These are phyloP conservation scores for Chenopodium formosanum DNA, from an alignment of 148 eudicot genomes.

Conservation along the genomic window DNA sequence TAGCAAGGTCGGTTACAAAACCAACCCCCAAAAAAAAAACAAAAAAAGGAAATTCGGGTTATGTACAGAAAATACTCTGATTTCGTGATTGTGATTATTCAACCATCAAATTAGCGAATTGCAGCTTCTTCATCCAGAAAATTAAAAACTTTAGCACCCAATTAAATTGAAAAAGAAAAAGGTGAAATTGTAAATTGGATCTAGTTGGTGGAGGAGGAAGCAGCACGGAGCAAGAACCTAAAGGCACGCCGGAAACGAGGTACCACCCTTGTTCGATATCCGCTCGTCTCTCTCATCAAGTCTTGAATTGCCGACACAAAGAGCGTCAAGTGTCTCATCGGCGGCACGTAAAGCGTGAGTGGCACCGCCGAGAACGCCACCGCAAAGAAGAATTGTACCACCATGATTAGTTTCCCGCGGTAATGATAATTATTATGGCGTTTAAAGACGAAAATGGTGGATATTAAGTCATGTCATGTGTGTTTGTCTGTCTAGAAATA, in stretches of 20 bases:
- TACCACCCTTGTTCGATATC: slow-evolving; percentile 20
- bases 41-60: not conserved
- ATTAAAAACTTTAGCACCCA: too few species aligned
- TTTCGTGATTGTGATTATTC: not conserved
- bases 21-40: not conserved
- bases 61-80: not conserved
- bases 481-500: not conserved
- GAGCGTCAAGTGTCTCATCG: slow-evolving; percentile 34
- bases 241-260: slow-evolving; percentile 30
- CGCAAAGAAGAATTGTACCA: slow-evolving; percentile 38
- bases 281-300: slow-evolving; percentile 18
- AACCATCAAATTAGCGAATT: not conserved
- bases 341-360: slow-evolving; percentile 40
- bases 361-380: slow-evolving; percentile 50
- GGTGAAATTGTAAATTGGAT: not conserved
- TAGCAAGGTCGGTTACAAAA: not conserved
- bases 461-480: not conserved
- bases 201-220: not conserved
- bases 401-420: not conserved
- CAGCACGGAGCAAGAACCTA: slow-evolving; percentile 14
- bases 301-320: slow-evolving; percentile 36
- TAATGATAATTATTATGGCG: too few species aligned
- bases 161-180: not conserved
- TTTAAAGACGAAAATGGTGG: not conserved
- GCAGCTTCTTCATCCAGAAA: too few species aligned